Evolutionary conservation across 192 early-diverging fungal genomes (phyloP).

Genomic region (Backusella mclennaniae): DNA sequence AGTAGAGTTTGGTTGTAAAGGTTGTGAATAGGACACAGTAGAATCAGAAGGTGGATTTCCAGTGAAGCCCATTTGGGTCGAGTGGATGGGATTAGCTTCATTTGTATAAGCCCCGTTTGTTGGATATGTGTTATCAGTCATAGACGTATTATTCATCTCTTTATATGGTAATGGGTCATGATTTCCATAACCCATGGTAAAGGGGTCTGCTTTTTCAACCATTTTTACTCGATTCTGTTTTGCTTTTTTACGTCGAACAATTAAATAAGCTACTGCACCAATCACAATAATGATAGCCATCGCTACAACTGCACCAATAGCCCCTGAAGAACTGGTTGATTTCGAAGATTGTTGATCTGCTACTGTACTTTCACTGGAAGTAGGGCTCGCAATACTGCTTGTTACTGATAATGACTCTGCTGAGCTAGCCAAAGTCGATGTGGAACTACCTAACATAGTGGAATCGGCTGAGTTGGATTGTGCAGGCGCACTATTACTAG

Average conservation of each 20-base stretch:
- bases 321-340: slow-evolving; percentile 21
- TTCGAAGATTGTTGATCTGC: not conserved
- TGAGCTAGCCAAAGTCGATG: not conserved
- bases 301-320: slow-evolving; percentile 34
- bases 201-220: slow-evolving; percentile 12
- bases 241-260: slow-evolving; percentile 13
- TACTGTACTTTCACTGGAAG: not conserved
- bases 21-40: not conserved
- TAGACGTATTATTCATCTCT: not conserved
- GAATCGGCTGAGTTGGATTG: not conserved
- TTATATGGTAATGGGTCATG: slow-evolving; percentile 4
- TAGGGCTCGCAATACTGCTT: not conserved
- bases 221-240: not conserved
- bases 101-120: not conserved
- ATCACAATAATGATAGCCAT: slow-evolving; percentile 14
- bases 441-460: not conserved
- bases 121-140: not conserved
- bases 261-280: slow-evolving; percentile 22
- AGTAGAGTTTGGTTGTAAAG: not conserved
- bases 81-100: not conserved
- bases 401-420: not conserved
- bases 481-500: not conserved
- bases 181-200: slow-evolving; percentile 32
- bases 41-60: not conserved
- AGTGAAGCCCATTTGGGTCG: not conserved